Conservation (phyloP, 306 rosid genomes). For the Sindora glabra region DNA sequence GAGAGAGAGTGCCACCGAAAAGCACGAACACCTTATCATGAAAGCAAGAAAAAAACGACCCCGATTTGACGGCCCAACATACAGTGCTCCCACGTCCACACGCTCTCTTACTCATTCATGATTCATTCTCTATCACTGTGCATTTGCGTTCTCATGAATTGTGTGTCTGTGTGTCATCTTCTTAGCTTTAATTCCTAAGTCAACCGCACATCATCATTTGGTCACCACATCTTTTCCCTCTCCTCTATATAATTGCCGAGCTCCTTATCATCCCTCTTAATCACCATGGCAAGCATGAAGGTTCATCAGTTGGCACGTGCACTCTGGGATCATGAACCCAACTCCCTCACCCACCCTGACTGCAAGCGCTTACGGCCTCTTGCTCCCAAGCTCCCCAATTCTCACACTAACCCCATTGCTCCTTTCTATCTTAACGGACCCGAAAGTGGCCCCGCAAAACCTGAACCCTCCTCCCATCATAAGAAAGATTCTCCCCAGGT, state of each 20-base stretch:
- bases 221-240: conserved; percentile 29
- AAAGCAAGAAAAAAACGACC: conserved; percentile 70
- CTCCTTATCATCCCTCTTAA: conserved; percentile 20
- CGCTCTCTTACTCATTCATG: background rate
- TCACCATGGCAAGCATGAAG: conserved; percentile 82
- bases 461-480: conserved; percentile 21
- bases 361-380: conserved; percentile 92
- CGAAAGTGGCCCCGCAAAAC: conserved; percentile 51
- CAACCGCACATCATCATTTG: conserved; percentile 94
- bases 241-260: conserved; percentile 31
- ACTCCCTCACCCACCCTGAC: conserved; percentile 76
- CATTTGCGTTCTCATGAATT: conserved; percentile 1
- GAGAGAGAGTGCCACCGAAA: too few relatives aligned
- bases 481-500: conserved; percentile 45
- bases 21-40: conserved; percentile 87
- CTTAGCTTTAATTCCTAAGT: conserved; percentile 48
- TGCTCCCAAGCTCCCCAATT: conserved; percentile 56
- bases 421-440: conserved; percentile 77
- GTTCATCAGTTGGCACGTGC: conserved; percentile 93
- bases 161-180: background rate
- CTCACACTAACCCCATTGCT: conserved; percentile 8
- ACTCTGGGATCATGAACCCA: conserved; percentile 80
- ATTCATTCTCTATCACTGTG: background rate
- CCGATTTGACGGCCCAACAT: conserved; percentile 93
- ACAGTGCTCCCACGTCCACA: conserved; percentile 6